These are phyloP conservation scores for Lactuca saligna DNA, from an alignment of 129 eudicot species.

Conservation along the genomic window DNA sequence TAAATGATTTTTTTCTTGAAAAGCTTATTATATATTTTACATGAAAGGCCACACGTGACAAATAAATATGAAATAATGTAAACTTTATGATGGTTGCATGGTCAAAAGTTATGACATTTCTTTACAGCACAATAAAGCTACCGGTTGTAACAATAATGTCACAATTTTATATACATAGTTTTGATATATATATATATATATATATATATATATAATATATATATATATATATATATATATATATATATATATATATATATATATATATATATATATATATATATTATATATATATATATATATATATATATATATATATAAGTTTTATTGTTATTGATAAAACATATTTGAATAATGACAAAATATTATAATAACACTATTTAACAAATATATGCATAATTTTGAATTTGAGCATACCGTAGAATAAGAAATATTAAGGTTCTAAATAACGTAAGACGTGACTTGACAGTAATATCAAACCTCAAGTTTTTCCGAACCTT, in stretches of 20 bases:
- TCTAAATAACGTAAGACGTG: too few relatives aligned
- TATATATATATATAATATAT: too few relatives aligned
- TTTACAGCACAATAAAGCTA: conserved; percentile 38
- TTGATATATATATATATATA: background rate
- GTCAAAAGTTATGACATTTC: conserved; percentile 42
- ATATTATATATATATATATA: too few relatives aligned
- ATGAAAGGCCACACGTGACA: background rate
- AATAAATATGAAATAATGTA: conserved; percentile 2
- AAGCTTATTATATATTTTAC: background rate
- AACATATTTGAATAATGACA: background rate
- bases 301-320: background rate
- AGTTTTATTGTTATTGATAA: background rate
- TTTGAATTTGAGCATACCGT: too few relatives aligned
- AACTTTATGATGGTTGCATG: conserved; percentile 30
- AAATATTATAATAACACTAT: background rate
- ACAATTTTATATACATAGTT: conserved; percentile 17
- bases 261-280: too few relatives aligned
- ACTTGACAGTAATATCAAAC: too few relatives aligned
- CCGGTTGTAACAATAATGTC: conserved; percentile 32
- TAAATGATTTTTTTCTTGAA: too few relatives aligned
- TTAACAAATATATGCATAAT: too few relatives aligned
- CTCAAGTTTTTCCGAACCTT: too few relatives aligned
- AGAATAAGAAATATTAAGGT: too few relatives aligned
- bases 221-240: too few relatives aligned
- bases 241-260: too few relatives aligned